Percentiles rank a stretch among this genome's conserved stretches.
These are phyloP conservation scores for Moniliella sp. DNA, from an alignment of 1,284 basidiomycete species.

Conservation along the genomic window DNA sequence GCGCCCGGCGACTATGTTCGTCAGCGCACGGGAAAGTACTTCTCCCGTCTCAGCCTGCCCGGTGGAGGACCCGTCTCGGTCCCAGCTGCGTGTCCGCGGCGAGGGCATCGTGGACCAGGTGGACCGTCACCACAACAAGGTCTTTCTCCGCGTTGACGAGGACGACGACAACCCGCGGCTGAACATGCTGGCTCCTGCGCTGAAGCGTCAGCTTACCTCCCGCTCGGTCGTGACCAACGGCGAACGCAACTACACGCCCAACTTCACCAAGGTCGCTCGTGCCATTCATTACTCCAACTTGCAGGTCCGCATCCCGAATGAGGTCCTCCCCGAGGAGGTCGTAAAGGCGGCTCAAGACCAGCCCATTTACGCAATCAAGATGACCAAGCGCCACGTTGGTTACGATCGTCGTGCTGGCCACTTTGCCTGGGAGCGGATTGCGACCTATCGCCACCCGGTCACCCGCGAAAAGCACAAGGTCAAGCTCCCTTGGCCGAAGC, in stretches of 20 bases:
- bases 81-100: conserved; percentile 8
- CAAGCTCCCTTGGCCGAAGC: conserved; percentile 26
- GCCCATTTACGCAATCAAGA: not conserved
- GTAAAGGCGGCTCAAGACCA: not conserved
- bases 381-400: conserved; percentile 7
- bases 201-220: conserved; percentile 17
- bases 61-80: conserved; percentile 2
- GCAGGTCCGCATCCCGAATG: conserved; percentile 25
- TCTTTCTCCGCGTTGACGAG: conserved; percentile 22
- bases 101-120: conserved; percentile 24
- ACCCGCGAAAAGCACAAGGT: conserved; percentile 10
- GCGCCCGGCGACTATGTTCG: conserved; percentile 33
- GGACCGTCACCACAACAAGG: conserved; percentile 22
- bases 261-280: conserved; percentile 15
- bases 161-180: conserved; percentile 7
- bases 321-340: not conserved
- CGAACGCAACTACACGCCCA: conserved; percentile 21
- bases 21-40: conserved; percentile 23
- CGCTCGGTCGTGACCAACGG: conserved; percentile 8
- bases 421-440: conserved; percentile 26
- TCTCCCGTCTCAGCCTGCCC: conserved; percentile 8
- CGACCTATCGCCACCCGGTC: conserved; percentile 10
- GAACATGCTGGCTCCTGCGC: conserved; percentile 21
- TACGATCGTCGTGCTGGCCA: conserved; percentile 16
- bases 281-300: conserved; percentile 32